Base-by-base conservation (phyloP, 768 basidiomycete genomes). In the Serendipita indica region DNA sequence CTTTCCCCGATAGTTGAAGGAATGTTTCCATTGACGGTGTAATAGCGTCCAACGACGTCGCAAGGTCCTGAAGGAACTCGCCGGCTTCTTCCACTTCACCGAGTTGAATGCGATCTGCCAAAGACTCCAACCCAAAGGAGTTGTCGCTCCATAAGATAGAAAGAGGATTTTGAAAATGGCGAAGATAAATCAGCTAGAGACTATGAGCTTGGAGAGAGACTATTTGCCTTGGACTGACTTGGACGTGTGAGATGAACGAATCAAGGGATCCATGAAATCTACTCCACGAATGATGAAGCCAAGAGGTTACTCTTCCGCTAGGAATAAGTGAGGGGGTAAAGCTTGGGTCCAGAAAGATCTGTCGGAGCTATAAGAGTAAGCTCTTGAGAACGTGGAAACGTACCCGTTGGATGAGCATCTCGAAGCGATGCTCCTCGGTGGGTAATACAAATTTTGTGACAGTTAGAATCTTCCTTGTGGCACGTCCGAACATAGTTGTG, bases 141-240 rank as follows among this genome's bases (percentile, higher is more conserved):
- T 18, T 18, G 10, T 54, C 49, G 7, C 22, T 30, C 49, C 49
- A 54, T 22, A 54, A 28, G 3, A 54, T 22, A 10, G 49, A 25
- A n/a, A 27, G 7, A 12, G 49, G 49, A 28, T 54, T 20, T 54
- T 54, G 49, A 28, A 54, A 54, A 30, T 54, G 49, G 10, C 49
- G 20, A 10, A 54, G 10, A 28, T 54, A 27, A 12, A 54, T 30
- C 4, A 54, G 49, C 49, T 54, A 18, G 18, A n/a, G 5, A 27
- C 22, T 16, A 10, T 6, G 20, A 54, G 30, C 20, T 30, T 18
- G 3, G 30, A 7, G 49, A 54, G n/a, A 10, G n/a, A 54, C 20
- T 22, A 22, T 7, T n/a, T 7, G 22, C 16, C 10, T 27, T 7
- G 49, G 30, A 27, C 3, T 16, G 20, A 54, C 49, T 28, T 54